Percentiles rank a stretch among this genome's conserved stretches.
Conservation (phyloP, 2,329 filamentous ascomycete species). For the Curvularia eragrostidis region DNA sequence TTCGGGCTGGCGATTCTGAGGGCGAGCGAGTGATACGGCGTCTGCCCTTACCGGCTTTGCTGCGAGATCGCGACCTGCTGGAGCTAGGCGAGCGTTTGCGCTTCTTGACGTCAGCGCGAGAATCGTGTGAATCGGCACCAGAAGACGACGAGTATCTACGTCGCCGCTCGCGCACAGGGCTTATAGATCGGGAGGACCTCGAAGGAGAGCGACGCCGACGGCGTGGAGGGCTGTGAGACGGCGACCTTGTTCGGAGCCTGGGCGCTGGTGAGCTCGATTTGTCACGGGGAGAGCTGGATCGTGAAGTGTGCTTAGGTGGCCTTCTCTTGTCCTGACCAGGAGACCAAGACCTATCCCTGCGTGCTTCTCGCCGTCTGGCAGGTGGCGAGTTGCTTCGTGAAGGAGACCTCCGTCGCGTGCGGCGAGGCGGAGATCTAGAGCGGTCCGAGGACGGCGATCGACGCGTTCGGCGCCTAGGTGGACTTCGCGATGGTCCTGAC, state of each 20-base stretch:
- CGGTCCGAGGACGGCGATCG: conserved; percentile 42
- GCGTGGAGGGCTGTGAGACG: conserved; percentile 41
- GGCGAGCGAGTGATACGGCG: conserved; percentile 31
- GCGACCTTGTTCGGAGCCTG: conserved; percentile 50
- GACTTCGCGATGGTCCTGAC: conserved; percentile 33
- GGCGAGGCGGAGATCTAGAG: conserved; percentile 37
- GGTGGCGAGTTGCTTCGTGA: conserved; percentile 26
- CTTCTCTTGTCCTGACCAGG: conserved; percentile 42
- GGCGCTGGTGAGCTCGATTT: conserved; percentile 63
- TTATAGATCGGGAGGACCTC: conserved; percentile 48
- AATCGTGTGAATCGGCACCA: conserved; percentile 52
- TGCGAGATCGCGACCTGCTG: conserved; percentile 47
- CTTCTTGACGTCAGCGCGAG: conserved; percentile 59
- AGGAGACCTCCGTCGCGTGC: conserved; percentile 24
- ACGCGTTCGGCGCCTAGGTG: conserved; percentile 35
- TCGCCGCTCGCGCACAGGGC: conserved; percentile 50
- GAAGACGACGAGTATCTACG: conserved; percentile 54
- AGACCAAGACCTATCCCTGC: conserved; percentile 39
- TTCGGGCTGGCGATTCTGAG: conserved; percentile 24
- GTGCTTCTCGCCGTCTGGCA: conserved; percentile 28
- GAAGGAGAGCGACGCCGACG: conserved; percentile 48
- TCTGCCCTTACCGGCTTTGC: conserved; percentile 25
- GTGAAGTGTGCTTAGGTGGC: conserved; percentile 50
- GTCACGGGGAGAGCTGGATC: conserved; percentile 57
- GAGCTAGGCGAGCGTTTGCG: conserved; percentile 52